A percentile compares a stretch with the other conserved stretches of the same genome.
Evolutionary conservation across 352 stramenopile species (phyloP).

Genomic region (Elongisporangium anandrum): DNA sequence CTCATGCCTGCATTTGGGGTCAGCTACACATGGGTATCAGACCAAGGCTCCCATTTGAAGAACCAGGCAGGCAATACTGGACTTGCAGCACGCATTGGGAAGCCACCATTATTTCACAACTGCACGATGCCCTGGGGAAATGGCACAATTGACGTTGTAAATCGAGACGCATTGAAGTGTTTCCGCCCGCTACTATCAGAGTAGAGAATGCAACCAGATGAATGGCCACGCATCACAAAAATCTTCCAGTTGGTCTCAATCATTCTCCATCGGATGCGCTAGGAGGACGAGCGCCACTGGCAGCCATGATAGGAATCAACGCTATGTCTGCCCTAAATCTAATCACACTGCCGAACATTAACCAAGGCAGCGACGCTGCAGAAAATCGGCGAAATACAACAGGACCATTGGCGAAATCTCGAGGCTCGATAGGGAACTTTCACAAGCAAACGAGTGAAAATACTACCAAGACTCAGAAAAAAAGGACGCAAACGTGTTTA

Average conservation of each 20-base stretch:
- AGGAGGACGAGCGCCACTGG: constrained; percentile 15
- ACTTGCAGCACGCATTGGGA: constrained; percentile 6
- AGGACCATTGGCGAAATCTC: background rate
- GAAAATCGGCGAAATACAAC: constrained; percentile 1
- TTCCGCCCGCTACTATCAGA: constrained; percentile 12
- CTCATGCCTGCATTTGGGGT: constrained; percentile 4
- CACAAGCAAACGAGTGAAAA: constrained; percentile 1
- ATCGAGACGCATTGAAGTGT: constrained; percentile 11
- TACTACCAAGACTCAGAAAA: background rate
- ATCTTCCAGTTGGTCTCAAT: constrained; percentile 23
- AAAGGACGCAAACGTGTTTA: too few relatives aligned
- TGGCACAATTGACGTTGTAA: constrained; percentile 29
- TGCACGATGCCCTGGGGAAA: constrained; percentile 32
- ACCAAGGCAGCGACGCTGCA: background rate
- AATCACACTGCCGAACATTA: constrained; percentile 1
- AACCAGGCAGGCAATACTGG: constrained; percentile 19
- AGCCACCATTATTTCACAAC: constrained; percentile 25
- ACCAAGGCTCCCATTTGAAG: constrained; percentile 29
- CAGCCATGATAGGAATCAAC: constrained; percentile 14
- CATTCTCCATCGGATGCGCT: constrained; percentile 10
- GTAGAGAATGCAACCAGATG: constrained; percentile 2
- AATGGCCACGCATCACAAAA: constrained; percentile 15
- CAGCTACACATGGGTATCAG: constrained; percentile 17
- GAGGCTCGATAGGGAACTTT: constrained; percentile 1
- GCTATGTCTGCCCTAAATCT: constrained; percentile 2